Percentiles rank a stretch among this genome's conserved stretches.
phyloP scores from a whole-genome alignment of 148 eudicot genomes.

The Arbutus unedo region DNA sequence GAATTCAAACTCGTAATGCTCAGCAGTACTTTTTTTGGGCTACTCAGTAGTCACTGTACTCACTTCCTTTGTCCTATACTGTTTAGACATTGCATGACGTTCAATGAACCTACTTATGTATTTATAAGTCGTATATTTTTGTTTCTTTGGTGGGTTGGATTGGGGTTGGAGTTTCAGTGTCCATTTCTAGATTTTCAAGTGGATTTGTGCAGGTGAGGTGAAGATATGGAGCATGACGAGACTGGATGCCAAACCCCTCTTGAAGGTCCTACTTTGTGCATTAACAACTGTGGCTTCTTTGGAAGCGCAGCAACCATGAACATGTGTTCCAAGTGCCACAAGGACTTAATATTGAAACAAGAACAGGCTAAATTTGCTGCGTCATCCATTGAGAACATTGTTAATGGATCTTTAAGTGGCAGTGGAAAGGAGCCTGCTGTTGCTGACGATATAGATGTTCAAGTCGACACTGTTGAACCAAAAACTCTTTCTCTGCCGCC shows the following conservation, averaged over 20 bases:
- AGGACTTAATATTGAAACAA: constrained; percentile 53
- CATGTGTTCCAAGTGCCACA: constrained; percentile 90
- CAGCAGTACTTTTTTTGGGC: too few species aligned
- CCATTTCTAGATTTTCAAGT: neutral
- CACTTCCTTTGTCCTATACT: too few species aligned
- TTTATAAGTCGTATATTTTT: neutral
- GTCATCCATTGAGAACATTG: constrained; percentile 57
- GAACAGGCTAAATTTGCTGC: constrained; percentile 71
- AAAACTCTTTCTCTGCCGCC: constrained; percentile 28
- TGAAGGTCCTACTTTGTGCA: constrained; percentile 56
- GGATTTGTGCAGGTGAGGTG: constrained; percentile 25
- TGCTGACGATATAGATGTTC: constrained; percentile 22
- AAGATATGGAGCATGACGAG: constrained; percentile 61
- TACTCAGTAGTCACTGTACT: neutral
- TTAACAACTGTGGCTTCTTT: constrained; percentile 85
- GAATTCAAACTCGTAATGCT: too few species aligned
- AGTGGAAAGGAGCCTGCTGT: constrained; percentile 34
- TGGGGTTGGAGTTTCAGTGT: neutral
- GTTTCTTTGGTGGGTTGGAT: neutral
- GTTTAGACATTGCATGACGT: too few species aligned
- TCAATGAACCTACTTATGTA: neutral
- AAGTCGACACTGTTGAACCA: constrained; percentile 29
- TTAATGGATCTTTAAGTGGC: constrained; percentile 55
- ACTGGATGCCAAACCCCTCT: constrained; percentile 56
- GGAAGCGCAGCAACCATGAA: constrained; percentile 78